A percentile compares a stretch with the other conserved stretches of the same genome.
Conservation (phyloP, 176 grass and related monocot genomes). For the Musa troglodytarum region DNA sequence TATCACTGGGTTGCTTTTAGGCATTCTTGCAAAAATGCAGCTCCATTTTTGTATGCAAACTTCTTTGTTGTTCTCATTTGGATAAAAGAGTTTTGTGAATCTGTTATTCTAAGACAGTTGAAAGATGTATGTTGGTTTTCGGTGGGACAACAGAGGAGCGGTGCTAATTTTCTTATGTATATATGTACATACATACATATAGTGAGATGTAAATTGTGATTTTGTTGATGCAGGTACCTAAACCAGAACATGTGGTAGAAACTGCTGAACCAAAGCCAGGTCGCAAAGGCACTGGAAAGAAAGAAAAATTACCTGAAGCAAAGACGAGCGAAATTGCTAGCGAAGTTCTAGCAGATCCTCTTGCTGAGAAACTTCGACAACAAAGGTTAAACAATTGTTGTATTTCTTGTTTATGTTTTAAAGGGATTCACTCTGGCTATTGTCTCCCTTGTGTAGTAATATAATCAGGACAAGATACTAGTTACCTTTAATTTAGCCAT, state of each 20-base stretch:
- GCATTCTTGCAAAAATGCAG: too few species aligned
- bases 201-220: background rate
- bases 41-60: too few species aligned
- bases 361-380: conserved; percentile 17
- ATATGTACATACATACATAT: background rate
- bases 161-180: background rate
- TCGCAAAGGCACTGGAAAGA: background rate
- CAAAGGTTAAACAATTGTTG: conserved; percentile 4
- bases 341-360: conserved; percentile 5
- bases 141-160: too few species aligned
- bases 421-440: background rate
- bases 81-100: too few species aligned
- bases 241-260: background rate
- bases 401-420: background rate
- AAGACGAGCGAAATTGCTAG: background rate
- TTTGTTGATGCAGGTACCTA: background rate
- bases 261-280: background rate
- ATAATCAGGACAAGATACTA: too few species aligned
- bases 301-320: background rate
- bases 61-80: too few species aligned
- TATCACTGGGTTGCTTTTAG: too few species aligned
- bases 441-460: background rate
- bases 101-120: too few species aligned
- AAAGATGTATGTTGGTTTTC: too few species aligned
- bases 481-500: background rate